phyloP scores from a whole-genome alignment of 2,329 filamentous ascomycete genomes.

The Colletotrichum somersetense region DNA sequence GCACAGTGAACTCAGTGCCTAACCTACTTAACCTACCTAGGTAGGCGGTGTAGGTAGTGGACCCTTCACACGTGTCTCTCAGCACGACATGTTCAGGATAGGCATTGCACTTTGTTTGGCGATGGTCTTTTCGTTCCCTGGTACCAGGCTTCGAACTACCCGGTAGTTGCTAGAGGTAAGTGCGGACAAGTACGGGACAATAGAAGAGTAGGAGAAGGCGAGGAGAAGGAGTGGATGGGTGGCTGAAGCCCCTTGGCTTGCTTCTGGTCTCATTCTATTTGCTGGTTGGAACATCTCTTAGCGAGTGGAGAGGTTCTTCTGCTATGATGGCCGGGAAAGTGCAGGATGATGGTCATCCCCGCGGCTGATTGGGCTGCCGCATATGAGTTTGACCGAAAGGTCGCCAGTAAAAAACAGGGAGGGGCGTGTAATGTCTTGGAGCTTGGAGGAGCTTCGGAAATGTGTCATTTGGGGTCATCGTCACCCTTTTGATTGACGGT shows the following conservation, averaged over 20 bases:
- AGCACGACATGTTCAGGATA: neutral
- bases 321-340: neutral
- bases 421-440: neutral
- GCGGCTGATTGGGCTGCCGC: conserved; percentile 22
- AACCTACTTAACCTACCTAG: too few species aligned
- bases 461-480: neutral
- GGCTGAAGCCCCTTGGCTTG: conserved; percentile 7
- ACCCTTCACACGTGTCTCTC: neutral
- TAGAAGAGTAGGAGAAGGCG: conserved; percentile 1
- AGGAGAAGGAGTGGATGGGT: conserved; percentile 10
- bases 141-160: neutral
- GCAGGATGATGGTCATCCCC: conserved; percentile 20
- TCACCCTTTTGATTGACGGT: neutral
- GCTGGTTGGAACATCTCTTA: neutral
- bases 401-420: neutral
- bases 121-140: neutral
- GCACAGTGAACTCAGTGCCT: too few species aligned
- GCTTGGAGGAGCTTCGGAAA: neutral
- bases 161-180: neutral
- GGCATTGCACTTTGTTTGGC: neutral
- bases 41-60: too few species aligned
- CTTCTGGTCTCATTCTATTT: conserved; percentile 1
- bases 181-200: neutral
- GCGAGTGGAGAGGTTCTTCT: neutral
- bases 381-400: neutral